Evolutionary conservation across 2,329 filamentous ascomycete species (phyloP), one percentile per base, ranked within the genome.

Genomic region (Alternaria tenuissima): DNA sequence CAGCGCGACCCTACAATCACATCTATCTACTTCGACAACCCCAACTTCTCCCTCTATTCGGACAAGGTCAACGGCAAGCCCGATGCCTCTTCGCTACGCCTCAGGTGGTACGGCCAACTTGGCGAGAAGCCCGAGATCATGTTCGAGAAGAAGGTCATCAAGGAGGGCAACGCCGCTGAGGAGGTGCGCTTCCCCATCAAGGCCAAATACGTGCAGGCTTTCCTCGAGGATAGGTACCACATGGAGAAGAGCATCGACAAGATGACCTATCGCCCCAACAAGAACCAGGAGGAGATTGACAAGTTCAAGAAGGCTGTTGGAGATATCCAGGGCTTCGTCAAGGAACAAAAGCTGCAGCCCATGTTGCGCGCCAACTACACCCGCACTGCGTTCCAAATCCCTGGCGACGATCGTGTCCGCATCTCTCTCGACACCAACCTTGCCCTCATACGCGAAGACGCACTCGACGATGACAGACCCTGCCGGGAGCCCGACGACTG

Each of bases 331-430:
- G 82, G 84, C 1, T 94, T 96, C 71, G 88, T 97, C 76, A 87
- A 88, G 72, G 85, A 91, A 48, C 88, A 92, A 72, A 86, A 91
- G 56, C 83, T 99, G 16, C 88, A 94, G 75, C 95, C 95, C 5
- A 86, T 97, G 32, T 79, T 99, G 54, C 89, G 95, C 52, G 95
- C 95, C 64, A 97, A 96, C 80, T 98, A 98, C 78, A 91, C 89
- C 39, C 91, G 95, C 63, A 96, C 93, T 1, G 95, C 95, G 1
- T 99, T 98, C 82, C 95, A 99, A 79, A 97, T 97, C 67, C 95
- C 95, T 6, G 88, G 92, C 14, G 94, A 99, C 76, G 89, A 96
- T 77, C 90, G 92, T 20, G 89, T 99, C 47, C 89, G 95, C 55
- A 92, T 99, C 69, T 94, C 93, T 6, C 91, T 99, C 61, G 95